Percentiles rank a stretch among this genome's conserved stretches.
Conservation (phyloP, 345 rosid genomes). For the Lepidium aucheri region DNA sequence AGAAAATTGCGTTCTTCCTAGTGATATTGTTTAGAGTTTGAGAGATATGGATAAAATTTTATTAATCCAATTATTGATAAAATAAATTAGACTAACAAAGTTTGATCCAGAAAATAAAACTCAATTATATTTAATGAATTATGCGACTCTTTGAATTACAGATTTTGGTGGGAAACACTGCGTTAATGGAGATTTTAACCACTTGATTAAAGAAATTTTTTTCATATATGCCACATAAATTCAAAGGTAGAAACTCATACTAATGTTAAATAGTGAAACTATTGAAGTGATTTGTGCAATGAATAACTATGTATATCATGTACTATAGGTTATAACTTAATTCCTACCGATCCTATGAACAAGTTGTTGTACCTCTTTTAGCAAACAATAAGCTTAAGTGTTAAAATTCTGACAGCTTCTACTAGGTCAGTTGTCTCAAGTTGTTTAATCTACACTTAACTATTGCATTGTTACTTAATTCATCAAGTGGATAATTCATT, state of each 20-base stretch:
- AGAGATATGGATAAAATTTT: no score
- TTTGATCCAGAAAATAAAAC: no score
- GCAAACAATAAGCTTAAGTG: not conserved
- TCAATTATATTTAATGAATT: no score
- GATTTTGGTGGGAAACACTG: no score
- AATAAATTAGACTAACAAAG: no score
- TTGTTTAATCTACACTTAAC: slow-evolving; percentile 12
- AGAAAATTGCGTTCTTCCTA: no score
- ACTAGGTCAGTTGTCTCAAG: slow-evolving; percentile 7
- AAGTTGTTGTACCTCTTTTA: not conserved
- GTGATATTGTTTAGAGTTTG: no score
- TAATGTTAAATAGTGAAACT: not conserved
- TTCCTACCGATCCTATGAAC: not conserved
- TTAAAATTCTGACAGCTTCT: not conserved
- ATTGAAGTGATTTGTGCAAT: not conserved
- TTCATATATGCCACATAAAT: no score
- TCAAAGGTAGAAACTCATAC: not conserved
- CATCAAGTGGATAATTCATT: slow-evolving; percentile 9
- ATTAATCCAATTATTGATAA: no score
- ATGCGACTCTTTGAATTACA: no score
- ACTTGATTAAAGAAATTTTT: no score
- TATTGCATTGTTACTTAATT: slow-evolving; percentile 1
- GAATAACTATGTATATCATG: not conserved
- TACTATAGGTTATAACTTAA: not conserved
- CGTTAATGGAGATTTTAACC: no score